Percentiles rank a stretch among this genome's conserved stretches.
Conservation (phyloP, 225 moss, liverwort and hornwort species). For the Pseudisothecium myosuroides region DNA sequence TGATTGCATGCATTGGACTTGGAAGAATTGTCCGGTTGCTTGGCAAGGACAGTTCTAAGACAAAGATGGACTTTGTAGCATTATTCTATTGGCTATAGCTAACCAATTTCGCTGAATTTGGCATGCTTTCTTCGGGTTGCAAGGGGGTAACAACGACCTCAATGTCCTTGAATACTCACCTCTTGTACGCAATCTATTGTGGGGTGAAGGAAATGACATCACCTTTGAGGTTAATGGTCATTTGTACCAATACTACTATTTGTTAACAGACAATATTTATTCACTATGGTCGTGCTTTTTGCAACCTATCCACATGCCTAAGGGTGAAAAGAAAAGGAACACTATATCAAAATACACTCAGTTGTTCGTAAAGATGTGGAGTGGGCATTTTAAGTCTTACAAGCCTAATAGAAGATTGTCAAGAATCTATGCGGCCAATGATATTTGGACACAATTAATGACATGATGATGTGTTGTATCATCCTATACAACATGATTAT, state of each 20-base stretch:
- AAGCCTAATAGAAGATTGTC: too few relatives aligned
- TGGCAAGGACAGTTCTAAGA: neutral
- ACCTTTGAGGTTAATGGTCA: neutral
- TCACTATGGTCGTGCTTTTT: neutral
- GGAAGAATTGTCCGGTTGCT: accelerated
- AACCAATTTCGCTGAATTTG: neutral
- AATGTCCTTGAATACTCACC: too few relatives aligned
- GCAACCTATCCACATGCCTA: too few relatives aligned
- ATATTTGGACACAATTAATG: too few relatives aligned
- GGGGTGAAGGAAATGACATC: too few relatives aligned
- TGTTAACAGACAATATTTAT: neutral
- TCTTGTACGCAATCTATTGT: too few relatives aligned
- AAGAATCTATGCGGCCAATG: too few relatives aligned
- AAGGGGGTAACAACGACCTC: too few relatives aligned
- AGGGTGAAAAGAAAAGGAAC: neutral
- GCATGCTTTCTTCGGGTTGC: neutral
- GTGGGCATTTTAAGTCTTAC: too few relatives aligned
- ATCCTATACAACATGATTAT: too few relatives aligned
- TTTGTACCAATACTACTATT: neutral
- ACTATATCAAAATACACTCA: neutral
- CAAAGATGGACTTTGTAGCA: neutral
- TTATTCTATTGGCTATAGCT: neutral
- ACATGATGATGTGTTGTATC: too few relatives aligned
- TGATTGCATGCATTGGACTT: neutral
- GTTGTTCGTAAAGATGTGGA: neutral